Conservation (phyloP, 495 filamentous ascomycete species). For the Jackrogersella minutella region DNA sequence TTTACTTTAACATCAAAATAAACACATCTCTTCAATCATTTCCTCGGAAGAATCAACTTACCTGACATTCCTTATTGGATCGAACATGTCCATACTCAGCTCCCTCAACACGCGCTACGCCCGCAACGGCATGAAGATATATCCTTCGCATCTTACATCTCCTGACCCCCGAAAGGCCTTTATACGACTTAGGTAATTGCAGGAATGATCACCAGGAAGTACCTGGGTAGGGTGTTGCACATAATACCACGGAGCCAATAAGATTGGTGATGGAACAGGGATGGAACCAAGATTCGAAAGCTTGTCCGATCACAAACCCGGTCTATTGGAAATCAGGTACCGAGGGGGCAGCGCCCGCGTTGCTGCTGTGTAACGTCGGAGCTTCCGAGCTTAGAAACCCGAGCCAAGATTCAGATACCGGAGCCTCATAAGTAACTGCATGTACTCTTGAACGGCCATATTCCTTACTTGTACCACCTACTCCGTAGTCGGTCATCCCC, state of each 20-base stretch:
- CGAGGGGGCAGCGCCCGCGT: slow-evolving; percentile 34
- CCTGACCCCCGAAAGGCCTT: not conserved
- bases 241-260: slow-evolving; percentile 17
- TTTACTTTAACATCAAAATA: not conserved
- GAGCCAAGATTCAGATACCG: slow-evolving; percentile 37
- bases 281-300: slow-evolving; percentile 19
- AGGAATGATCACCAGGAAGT: slow-evolving; percentile 1
- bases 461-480: slow-evolving; percentile 12
- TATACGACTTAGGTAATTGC: not conserved
- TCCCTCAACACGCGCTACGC: slow-evolving; percentile 5
- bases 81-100: slow-evolving; percentile 5
- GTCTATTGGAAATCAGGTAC: slow-evolving; percentile 38
- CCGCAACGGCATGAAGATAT: not conserved
- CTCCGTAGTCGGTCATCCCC: slow-evolving; percentile 26
- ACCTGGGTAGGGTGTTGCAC: slow-evolving; percentile 16
- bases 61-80: slow-evolving; percentile 5
- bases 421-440: slow-evolving; percentile 40
- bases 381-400: slow-evolving; percentile 36
- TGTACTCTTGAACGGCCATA: slow-evolving; percentile 22
- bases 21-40: slow-evolving; percentile 8
- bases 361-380: slow-evolving; percentile 43
- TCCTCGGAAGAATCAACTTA: not conserved
- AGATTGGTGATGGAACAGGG: slow-evolving; percentile 6
- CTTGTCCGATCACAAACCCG: slow-evolving; percentile 27
- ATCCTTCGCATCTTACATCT: not conserved